Conservation (phyloP, 106 monocot genomes). For the Gastrodia elata region DNA sequence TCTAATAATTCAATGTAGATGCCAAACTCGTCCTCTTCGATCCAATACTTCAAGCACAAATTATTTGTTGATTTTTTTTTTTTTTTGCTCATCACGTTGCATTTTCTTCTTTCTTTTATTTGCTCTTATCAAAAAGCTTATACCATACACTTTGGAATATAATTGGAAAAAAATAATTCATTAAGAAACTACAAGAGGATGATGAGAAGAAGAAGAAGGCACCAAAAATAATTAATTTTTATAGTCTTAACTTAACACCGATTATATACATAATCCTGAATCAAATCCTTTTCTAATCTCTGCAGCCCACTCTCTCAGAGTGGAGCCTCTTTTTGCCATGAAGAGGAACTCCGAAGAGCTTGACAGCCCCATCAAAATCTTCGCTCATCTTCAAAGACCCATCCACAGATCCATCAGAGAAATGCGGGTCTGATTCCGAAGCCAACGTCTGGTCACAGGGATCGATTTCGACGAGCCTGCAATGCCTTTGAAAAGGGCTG, state of each 20-base stretch:
- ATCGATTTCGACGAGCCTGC: conserved; percentile 6
- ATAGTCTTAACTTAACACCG: not conserved
- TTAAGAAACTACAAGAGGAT: not conserved
- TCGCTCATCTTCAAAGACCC: not conserved
- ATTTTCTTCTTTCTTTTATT: too few relatives aligned
- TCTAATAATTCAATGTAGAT: too few relatives aligned
- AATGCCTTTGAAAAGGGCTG: conserved; percentile 3
- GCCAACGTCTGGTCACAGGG: not conserved
- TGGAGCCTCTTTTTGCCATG: not conserved
- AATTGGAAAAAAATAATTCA: not conserved
- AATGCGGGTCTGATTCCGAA: not conserved
- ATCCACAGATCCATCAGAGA: not conserved
- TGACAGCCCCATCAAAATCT: not conserved
- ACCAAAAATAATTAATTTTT: conserved; percentile 2
- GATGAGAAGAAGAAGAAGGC: not conserved
- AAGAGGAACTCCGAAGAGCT: conserved; percentile 9
- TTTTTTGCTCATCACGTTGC: too few relatives aligned
- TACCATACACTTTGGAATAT: not conserved
- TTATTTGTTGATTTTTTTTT: too few relatives aligned
- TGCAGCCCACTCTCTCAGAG: conserved; percentile 3
- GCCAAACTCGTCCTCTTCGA: too few relatives aligned
- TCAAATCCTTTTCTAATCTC: conserved; percentile 4
- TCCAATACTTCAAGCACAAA: too few relatives aligned
- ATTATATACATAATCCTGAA: not conserved
- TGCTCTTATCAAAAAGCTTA: too few relatives aligned